Conservation (phyloP, 345 rosid genomes). For the Gossypium raimondii region DNA sequence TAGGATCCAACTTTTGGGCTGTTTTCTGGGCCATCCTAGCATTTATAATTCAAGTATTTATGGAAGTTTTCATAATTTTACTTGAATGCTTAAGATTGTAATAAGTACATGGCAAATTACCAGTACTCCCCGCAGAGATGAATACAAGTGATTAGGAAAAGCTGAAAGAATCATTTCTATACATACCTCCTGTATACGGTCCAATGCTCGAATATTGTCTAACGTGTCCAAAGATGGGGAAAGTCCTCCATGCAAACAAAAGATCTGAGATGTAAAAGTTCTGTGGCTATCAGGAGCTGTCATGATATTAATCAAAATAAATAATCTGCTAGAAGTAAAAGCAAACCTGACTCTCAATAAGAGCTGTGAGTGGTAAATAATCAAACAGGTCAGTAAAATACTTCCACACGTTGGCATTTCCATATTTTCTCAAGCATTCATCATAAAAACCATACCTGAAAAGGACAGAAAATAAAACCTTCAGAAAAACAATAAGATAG, state of each 20-base stretch:
- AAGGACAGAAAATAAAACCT: constrained; percentile 4
- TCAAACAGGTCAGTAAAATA: constrained; percentile 85
- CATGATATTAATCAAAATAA: constrained; percentile 5
- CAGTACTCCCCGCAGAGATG: not conserved
- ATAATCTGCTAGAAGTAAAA: not conserved
- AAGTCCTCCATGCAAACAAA: constrained; percentile 95
- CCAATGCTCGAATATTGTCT: constrained; percentile 87
- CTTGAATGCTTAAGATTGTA: not conserved
- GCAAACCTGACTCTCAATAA: constrained; percentile 83
- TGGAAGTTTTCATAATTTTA: not conserved
- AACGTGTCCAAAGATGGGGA: constrained; percentile 91
- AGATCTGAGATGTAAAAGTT: constrained; percentile 40
- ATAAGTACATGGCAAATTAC: constrained; percentile 1
- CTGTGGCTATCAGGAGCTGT: constrained; percentile 11
- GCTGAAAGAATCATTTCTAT: not conserved
- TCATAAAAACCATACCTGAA: constrained; percentile 86
- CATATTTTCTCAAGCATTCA: constrained; percentile 88
- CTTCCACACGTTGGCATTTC: constrained; percentile 98
- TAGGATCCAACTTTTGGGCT: not conserved
- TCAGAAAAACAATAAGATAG: not conserved
- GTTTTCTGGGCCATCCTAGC: not conserved
- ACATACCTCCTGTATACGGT: constrained; percentile 86
- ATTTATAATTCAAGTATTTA: not conserved
- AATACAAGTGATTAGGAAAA: not conserved
- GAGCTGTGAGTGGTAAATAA: constrained; percentile 23